phyloP scores from a whole-genome alignment of 257 asterid genomes.

The Nicotiana tomentosiformis region DNA sequence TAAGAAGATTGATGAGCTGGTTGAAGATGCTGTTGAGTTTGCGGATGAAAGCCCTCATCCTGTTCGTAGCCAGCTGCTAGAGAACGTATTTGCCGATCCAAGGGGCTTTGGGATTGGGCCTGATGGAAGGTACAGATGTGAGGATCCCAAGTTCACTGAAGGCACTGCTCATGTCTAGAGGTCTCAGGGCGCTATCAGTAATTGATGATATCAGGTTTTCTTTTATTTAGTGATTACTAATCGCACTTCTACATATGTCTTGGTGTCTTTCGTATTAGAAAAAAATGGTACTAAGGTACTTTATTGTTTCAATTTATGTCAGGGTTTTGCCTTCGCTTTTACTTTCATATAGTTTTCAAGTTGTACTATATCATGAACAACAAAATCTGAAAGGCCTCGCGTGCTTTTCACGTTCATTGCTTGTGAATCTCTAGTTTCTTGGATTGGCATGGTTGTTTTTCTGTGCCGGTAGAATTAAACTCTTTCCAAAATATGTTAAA shows the following conservation, averaged over 20 bases:
- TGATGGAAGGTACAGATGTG: slow-evolving; percentile 93
- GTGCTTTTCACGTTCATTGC: neutral
- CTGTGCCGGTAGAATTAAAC: too few relatives aligned
- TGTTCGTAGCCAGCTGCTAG: slow-evolving; percentile 76
- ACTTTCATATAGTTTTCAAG: neutral
- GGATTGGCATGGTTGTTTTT: neutral
- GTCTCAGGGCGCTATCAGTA: neutral
- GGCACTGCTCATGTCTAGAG: slow-evolving; percentile 90
- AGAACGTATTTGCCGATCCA: slow-evolving; percentile 95
- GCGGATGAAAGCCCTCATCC: slow-evolving; percentile 86
- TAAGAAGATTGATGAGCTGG: slow-evolving; percentile 76
- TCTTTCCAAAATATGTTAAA: too few relatives aligned
- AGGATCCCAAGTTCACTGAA: slow-evolving; percentile 93
- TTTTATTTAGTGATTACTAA: neutral
- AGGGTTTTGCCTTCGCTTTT: neutral
- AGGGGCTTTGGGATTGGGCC: slow-evolving; percentile 97
- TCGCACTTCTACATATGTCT: neutral
- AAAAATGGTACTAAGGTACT: slow-evolving; percentile 1
- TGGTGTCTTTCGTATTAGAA: neutral
- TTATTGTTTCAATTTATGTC: neutral
- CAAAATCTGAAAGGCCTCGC: neutral
- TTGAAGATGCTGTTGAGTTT: slow-evolving; percentile 89
- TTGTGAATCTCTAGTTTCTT: neutral
- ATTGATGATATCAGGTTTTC: neutral
- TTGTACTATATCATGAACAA: neutral